Evolutionary conservation across 2,329 filamentous ascomycete genomes (phyloP), one percentile per base, ranked within the genome.

Genomic region (Claviceps arundinis): DNA sequence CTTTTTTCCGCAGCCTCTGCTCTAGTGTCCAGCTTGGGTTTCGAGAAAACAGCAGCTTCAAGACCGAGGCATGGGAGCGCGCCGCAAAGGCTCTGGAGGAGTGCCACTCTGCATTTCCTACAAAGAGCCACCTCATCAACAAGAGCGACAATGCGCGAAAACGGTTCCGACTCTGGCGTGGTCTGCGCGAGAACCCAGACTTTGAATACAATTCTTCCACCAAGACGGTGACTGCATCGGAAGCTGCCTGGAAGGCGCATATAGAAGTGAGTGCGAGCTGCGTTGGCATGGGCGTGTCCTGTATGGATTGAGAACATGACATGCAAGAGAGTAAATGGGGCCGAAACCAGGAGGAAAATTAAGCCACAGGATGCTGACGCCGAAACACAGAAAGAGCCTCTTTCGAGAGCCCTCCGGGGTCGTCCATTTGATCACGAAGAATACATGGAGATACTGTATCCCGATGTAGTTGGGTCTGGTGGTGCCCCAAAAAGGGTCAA

Each of bases 91-190:
- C 75, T 37, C 65, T 81, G 51, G 72, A 75, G 64, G 74, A 77
- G 34, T 72, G 71, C 51, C 78, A 81, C 59, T 69, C 70, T 59
- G 76, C 77, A 46, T 78, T 72, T 56, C 76, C 77, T n/a, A 73
- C 77, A 55, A 81, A 81, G 65, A 75, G 72, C 58, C 78, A 81
- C 51, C 73, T 81, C 38, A 79, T 81, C 64, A 81, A 81, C 68
- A 81, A 81, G 66, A 78, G 76, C 56, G 78, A 81, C 65, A 81
- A 81, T 63, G 78, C 78, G 54, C 72, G 78, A 49, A 81, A 81
- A 64, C 76, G 78, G 59, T 81, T 81, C 55, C 75, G 78, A n/a
- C 67, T 81, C 50, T 81, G 78, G 78, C 67, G 78, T 17, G 76
- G 77, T 22, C 63, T 81, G 57, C 68, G 77, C 24, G 78, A 81